Evolutionary conservation across 108 stramenopile species (phyloP).

Genomic region (Stephanodiscus triporus): DNA sequence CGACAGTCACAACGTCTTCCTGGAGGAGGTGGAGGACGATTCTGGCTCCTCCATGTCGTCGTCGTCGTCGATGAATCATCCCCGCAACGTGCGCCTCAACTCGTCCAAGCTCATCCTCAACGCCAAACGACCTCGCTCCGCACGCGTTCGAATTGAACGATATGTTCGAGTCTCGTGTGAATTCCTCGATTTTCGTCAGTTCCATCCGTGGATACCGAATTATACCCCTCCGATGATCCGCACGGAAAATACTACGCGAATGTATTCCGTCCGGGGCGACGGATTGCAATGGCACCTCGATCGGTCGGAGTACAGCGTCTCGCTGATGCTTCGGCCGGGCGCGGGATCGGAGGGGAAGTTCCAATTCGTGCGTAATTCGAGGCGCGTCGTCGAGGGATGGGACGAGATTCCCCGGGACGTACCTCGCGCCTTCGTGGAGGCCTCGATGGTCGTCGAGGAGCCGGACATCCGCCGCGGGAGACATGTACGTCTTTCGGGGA

Average conservation of each 20-base stretch:
- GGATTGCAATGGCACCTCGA: conserved; percentile 42
- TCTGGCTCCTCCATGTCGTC: not conserved
- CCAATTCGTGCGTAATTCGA: conserved; percentile 39
- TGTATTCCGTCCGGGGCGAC: conserved; percentile 32
- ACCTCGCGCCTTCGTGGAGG: conserved; percentile 7
- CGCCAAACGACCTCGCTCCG: conserved; percentile 22
- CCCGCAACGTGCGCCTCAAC: conserved; percentile 20
- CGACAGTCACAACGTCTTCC: conserved; percentile 34
- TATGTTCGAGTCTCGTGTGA: conserved; percentile 15
- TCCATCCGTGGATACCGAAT: conserved; percentile 19
- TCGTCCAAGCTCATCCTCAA: conserved; percentile 39
- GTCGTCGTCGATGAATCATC: conserved; percentile 1
- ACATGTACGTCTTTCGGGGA: conserved; percentile 42
- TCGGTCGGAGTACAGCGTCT: conserved; percentile 40
- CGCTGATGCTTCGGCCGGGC: conserved; percentile 34
- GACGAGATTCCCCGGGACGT: conserved; percentile 23
- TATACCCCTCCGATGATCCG: conserved; percentile 31
- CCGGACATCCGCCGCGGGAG: conserved; percentile 31
- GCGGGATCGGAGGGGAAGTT: conserved; percentile 31
- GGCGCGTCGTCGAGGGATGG: conserved; percentile 31
- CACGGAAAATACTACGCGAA: conserved; percentile 43
- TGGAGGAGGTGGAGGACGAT: conserved; percentile 9
- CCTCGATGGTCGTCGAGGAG: conserved; percentile 13
- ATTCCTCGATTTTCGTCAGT: conserved; percentile 24
- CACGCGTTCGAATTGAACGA: conserved; percentile 9